Base-by-base conservation (phyloP, 495 filamentous ascomycete genomes). In the Penicillium angulare region DNA sequence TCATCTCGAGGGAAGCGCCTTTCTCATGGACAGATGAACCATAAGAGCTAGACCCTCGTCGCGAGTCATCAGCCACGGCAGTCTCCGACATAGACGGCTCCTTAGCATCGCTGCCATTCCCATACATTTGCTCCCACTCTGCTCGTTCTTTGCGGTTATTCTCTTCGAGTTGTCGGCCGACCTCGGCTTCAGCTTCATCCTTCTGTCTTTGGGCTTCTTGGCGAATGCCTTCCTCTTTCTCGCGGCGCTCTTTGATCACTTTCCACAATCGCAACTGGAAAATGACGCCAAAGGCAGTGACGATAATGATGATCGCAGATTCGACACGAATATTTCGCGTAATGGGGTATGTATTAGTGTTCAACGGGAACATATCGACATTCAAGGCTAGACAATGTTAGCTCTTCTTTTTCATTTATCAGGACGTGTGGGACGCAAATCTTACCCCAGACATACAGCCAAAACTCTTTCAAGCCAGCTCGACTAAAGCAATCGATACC, bases 401-500 rank as follows among this genome's bases (percentile, higher is more conserved):
- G 34, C 15, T 13, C 21, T 48, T 39, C 1, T 38, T 16, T n/a
- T 35, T 22, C 21, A 9, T 21, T 18, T 17, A 5, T 13, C 43
- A 35, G 18, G n/a, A 2, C 7, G 31, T 38, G 29, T 17, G n/a
- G n/a, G 40, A 21, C 20, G 43, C 15, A 10, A 15, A 15, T 48
- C 81, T 71, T 68, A 86, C 85, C 76, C 92, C 92, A 97, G 26
- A 96, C 81, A 63, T 95, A 97, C 8, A 90, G 77, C 92, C 92
- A 97, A 51, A 97, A 97, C 62, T 97, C 92, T 62, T 93, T 96
- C 57, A 95, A 69, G 0, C 92, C 92, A 10, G 91, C 92, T 42
- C 85, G 76, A 57, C 86, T 92, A 59, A 90, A 95, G 65, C 92
- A 96, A 64, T 97, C 92, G 45, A 97, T 88, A 6, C 92, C 92